Percentiles rank a stretch among this genome's conserved stretches.
Conservation (phyloP, 139 green algal genomes). For the Chlamydomonas schloesseri region DNA sequence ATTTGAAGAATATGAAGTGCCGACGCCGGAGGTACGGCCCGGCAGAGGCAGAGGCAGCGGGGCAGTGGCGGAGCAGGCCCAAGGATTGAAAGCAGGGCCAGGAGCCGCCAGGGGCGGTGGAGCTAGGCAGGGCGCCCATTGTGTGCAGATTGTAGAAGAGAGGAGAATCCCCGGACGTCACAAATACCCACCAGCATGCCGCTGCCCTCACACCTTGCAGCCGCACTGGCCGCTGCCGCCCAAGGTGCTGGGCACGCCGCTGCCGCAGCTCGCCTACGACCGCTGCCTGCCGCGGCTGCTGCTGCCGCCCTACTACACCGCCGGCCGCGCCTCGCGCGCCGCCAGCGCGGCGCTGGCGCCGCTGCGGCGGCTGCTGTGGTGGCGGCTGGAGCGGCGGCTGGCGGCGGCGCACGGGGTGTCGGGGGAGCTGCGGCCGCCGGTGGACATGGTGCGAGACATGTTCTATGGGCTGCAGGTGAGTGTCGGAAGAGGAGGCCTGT, state of each 20-base stretch:
- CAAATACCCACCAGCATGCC: too few relatives aligned
- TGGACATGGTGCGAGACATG: conserved; percentile 21
- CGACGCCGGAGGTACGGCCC: too few relatives aligned
- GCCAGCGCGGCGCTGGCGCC: background rate
- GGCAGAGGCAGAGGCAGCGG: too few relatives aligned
- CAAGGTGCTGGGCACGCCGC: background rate
- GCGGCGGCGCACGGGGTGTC: background rate
- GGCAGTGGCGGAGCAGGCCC: too few relatives aligned
- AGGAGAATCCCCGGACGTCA: too few relatives aligned
- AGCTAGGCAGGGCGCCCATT: too few relatives aligned
- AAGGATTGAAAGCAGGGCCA: too few relatives aligned
- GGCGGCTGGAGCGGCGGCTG: conserved; percentile 31
- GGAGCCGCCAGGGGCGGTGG: too few relatives aligned
- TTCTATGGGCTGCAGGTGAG: conserved; percentile 32
- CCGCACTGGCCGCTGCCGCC: conserved; percentile 29
- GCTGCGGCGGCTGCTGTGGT: conserved; percentile 43
- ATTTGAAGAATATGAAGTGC: too few relatives aligned
- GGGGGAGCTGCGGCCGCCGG: background rate
- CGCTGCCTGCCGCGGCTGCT: conserved; percentile 26
- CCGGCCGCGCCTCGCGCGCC: background rate
- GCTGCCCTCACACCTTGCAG: background rate
- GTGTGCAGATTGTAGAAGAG: too few relatives aligned
- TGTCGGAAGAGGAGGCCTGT: too few relatives aligned
- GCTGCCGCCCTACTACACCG: conserved; percentile 39
- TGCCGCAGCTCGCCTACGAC: conserved; percentile 14